Evolutionary conservation across 208 protist species (phyloP).

Genomic region (Acanthamoeba lenticulata): DNA sequence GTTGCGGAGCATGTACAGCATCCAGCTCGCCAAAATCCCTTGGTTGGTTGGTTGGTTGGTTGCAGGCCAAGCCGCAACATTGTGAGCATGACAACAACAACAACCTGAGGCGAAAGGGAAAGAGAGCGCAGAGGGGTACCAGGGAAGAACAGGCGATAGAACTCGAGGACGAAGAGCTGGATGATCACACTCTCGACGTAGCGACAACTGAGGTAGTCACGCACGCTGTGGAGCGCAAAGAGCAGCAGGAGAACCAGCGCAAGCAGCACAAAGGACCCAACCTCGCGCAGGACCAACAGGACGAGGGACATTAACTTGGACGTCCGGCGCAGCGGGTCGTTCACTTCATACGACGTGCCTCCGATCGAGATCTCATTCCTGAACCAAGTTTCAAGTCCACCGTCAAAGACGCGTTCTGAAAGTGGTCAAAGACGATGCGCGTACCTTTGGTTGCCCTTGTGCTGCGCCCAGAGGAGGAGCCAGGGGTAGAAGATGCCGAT

Average conservation of each 20-base stretch:
- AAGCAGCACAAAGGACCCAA: neutral
- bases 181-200: neutral
- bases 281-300: neutral
- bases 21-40: neutral
- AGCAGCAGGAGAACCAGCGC: neutral
- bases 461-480: neutral
- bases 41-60: too few relatives aligned
- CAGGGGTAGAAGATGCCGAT: slow-evolving; percentile 37
- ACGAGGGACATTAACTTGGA: neutral
- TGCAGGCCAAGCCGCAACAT: neutral
- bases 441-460: neutral
- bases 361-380: neutral
- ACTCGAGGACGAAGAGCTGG: slow-evolving; percentile 23
- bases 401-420: neutral
- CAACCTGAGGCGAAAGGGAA: too few relatives aligned
- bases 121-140: neutral
- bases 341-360: neutral
- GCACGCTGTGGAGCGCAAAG: neutral
- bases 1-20: neutral
- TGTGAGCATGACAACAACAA: neutral
- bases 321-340: neutral
- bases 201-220: neutral
- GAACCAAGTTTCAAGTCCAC: neutral
- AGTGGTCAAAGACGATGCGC: neutral
- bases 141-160: neutral